Percentiles rank a stretch among this genome's conserved stretches.
Conservation (phyloP, 2,329 filamentous ascomycete species). For the Tolypocladium ophioglossoides region DNA sequence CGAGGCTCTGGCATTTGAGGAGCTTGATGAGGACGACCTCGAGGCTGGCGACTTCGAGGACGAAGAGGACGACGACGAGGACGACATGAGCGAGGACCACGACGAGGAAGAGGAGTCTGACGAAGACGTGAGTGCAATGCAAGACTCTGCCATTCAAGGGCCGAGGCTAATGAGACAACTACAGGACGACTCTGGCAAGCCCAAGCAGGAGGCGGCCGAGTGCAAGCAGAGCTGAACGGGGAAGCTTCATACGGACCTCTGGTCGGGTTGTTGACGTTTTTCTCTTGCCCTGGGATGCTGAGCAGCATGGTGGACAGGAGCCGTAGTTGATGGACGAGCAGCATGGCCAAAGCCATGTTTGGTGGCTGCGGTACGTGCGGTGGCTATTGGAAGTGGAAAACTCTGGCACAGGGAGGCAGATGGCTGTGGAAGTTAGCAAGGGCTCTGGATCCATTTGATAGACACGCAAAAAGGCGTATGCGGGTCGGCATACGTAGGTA, state of each 20-base stretch:
- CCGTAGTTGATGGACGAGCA: not conserved
- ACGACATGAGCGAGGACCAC: conserved; percentile 73
- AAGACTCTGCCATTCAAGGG: not conserved
- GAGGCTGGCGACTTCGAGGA: conserved; percentile 70
- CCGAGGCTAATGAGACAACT: not conserved
- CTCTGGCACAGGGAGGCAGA: not conserved
- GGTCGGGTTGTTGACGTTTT: not conserved
- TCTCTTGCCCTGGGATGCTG: not conserved
- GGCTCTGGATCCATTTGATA: conserved; percentile 7
- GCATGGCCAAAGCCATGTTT: not conserved
- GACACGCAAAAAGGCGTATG: conserved; percentile 5
- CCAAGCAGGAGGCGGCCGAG: conserved; percentile 88
- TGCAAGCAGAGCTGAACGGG: conserved; percentile 80
- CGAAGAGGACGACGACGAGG: conserved; percentile 87
- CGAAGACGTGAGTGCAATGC: conserved; percentile 50
- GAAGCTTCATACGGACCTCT: not conserved
- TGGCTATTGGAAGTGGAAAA: not conserved
- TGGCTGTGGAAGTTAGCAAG: not conserved
- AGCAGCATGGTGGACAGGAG: not conserved
- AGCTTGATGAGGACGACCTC: conserved; percentile 50
- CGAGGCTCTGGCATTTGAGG: conserved; percentile 93
- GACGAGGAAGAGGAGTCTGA: conserved; percentile 76
- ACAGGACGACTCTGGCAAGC: conserved; percentile 78
- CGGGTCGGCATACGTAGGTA: conserved; percentile 1
- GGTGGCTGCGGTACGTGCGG: not conserved